phyloP scores from a whole-genome alignment of 2,329 filamentous ascomycete genomes.

The Cercospora janseana region DNA sequence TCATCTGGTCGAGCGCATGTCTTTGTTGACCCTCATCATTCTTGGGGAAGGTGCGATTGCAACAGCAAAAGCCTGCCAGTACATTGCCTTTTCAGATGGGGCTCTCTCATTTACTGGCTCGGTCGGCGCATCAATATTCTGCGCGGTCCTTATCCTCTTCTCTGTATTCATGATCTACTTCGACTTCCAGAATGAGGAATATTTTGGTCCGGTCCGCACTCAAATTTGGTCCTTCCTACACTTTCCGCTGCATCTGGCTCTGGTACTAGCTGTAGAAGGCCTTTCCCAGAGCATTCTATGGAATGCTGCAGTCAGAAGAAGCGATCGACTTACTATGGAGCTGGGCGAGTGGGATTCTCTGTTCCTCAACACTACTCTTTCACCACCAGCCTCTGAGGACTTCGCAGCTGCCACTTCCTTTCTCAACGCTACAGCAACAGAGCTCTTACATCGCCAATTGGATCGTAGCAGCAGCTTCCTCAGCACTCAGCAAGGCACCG shows the following conservation, averaged over 20 bases:
- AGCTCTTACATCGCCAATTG: conserved; percentile 6
- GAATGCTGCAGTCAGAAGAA: conserved; percentile 26
- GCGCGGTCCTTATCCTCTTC: conserved; percentile 37
- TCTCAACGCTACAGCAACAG: conserved; percentile 12
- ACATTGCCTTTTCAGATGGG: conserved; percentile 35
- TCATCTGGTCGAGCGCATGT: conserved; percentile 41
- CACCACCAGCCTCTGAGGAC: background rate
- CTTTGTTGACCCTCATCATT: conserved; percentile 42
- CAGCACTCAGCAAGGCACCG: conserved; percentile 7
- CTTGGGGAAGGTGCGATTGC: conserved; percentile 43
- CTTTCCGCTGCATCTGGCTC: conserved; percentile 29
- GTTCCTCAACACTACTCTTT: background rate
- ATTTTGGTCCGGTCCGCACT: conserved; percentile 29
- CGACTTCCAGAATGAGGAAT: conserved; percentile 26
- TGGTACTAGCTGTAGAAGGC: conserved; percentile 25
- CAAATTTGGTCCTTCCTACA: conserved; percentile 31
- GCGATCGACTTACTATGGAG: conserved; percentile 10
- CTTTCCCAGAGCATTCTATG: conserved; percentile 38
- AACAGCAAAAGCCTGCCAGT: conserved; percentile 37
- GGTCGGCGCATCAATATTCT: conserved; percentile 38
- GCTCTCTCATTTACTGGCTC: conserved; percentile 23
- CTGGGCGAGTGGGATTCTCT: background rate
- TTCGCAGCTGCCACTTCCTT: conserved; percentile 3
- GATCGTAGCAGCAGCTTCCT: conserved; percentile 2
- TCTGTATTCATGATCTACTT: conserved; percentile 34